phyloP scores from a whole-genome alignment of 2,329 filamentous ascomycete species.

The Penicillium digitatum region DNA sequence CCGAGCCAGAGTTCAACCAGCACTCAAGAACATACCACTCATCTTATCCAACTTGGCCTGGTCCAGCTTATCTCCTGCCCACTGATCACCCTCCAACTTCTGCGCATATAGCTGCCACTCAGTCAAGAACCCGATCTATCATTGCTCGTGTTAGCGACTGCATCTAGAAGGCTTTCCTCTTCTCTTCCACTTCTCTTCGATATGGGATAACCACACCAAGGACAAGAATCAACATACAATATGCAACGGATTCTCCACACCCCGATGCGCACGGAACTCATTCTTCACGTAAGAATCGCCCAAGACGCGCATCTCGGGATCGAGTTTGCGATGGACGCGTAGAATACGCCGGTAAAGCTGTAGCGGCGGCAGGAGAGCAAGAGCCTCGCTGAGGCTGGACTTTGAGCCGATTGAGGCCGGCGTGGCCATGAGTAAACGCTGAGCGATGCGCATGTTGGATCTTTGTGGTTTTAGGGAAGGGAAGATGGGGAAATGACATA shows the following conservation, averaged over 20 bases:
- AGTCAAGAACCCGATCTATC: conserved; percentile 85
- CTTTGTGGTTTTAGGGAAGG: not conserved
- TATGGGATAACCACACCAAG: not conserved
- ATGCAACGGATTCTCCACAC: conserved; percentile 85
- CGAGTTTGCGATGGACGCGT: conserved; percentile 76
- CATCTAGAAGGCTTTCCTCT: not conserved
- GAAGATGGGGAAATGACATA: conserved; percentile 21
- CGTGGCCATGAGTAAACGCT: conserved; percentile 40
- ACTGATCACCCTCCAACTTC: conserved; percentile 78
- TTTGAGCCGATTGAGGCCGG: conserved; percentile 40
- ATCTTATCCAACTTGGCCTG: conserved; percentile 81
- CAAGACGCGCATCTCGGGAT: conserved; percentile 68
- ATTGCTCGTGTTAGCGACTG: not conserved
- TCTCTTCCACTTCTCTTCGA: not conserved
- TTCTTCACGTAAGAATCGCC: conserved; percentile 91
- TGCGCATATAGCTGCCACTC: conserved; percentile 97
- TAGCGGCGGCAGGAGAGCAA: conserved; percentile 80
- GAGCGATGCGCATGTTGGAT: conserved; percentile 33
- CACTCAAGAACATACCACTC: conserved; percentile 64
- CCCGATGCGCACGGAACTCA: conserved; percentile 80
- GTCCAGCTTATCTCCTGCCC: conserved; percentile 82
- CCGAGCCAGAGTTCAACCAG: not conserved
- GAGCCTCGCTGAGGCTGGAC: conserved; percentile 43
- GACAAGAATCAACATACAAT: conserved; percentile 58
- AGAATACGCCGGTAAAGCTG: conserved; percentile 84